Percentiles rank a stretch among this genome's conserved stretches.
phyloP scores from a whole-genome alignment of 352 stramenopile genomes.

The Globisporangium irregulare region DNA sequence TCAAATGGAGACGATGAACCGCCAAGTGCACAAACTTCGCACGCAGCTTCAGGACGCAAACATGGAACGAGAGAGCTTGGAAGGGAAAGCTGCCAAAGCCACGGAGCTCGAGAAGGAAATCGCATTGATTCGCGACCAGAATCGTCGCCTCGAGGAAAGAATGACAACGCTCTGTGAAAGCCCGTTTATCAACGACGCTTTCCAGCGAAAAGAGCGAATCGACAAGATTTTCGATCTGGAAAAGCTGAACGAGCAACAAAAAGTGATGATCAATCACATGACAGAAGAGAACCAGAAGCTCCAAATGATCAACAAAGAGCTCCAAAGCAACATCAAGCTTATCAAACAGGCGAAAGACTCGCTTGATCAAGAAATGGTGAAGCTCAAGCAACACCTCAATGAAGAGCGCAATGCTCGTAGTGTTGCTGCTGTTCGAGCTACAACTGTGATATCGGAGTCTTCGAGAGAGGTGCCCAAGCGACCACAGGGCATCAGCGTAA shows the following conservation, averaged over 20 bases:
- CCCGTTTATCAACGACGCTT: slow-evolving; percentile 92
- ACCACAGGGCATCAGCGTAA: background rate
- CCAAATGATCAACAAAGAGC: slow-evolving; percentile 69
- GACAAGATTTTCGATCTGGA: slow-evolving; percentile 87
- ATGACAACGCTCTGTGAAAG: slow-evolving; percentile 91
- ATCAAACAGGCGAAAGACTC: slow-evolving; percentile 75
- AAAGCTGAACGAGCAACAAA: slow-evolving; percentile 74
- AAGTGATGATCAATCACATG: slow-evolving; percentile 64
- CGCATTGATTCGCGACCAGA: slow-evolving; percentile 68
- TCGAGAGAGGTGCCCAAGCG: slow-evolving; percentile 17
- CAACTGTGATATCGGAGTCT: slow-evolving; percentile 11
- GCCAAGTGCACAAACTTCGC: slow-evolving; percentile 87
- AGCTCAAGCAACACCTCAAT: slow-evolving; percentile 57
- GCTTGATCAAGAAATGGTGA: slow-evolving; percentile 59
- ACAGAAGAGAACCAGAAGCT: slow-evolving; percentile 80
- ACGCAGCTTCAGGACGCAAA: slow-evolving; percentile 74
- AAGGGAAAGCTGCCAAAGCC: slow-evolving; percentile 54
- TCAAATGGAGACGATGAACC: slow-evolving; percentile 91
- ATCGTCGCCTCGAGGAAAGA: slow-evolving; percentile 85
- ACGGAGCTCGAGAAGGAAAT: slow-evolving; percentile 84
- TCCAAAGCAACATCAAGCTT: slow-evolving; percentile 83
- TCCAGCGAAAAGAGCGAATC: slow-evolving; percentile 82
- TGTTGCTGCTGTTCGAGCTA: slow-evolving; percentile 27
- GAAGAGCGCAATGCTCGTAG: slow-evolving; percentile 60
- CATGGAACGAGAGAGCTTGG: slow-evolving; percentile 78